A percentile compares a stretch with the other conserved stretches of the same genome.
Evolutionary conservation across 139 green algal species (phyloP).

Genomic region (Volvox africanus): DNA sequence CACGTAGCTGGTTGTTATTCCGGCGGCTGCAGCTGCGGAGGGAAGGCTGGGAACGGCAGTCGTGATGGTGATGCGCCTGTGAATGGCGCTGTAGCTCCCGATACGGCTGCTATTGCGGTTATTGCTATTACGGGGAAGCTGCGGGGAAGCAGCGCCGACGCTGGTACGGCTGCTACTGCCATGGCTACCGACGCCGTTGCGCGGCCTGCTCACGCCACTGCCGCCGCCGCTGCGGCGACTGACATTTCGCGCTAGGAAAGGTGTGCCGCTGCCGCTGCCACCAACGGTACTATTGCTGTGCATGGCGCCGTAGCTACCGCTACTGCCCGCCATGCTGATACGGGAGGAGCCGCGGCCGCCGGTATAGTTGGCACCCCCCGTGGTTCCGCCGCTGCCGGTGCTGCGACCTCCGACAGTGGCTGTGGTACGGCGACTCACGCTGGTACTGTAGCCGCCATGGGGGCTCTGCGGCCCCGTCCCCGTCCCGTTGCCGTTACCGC

Average conservation of each 20-base stretch:
- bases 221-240: not conserved
- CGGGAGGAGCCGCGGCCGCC: no score
- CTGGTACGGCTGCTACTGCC: no score
- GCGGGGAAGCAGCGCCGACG: no score
- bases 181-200: no score
- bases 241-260: no score
- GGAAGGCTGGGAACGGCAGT: no score
- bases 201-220: not conserved
- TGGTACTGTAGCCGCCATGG: not conserved
- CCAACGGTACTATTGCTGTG: not conserved
- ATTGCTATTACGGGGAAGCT: not conserved
- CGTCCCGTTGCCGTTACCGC: not conserved
- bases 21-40: no score
- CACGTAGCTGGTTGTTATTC: no score
- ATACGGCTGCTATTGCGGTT: not conserved
- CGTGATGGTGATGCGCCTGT: not conserved
- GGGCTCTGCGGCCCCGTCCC: not conserved
- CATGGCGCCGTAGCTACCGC: not conserved
- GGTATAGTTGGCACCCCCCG: no score
- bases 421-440: not conserved
- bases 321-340: not conserved
- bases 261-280: not conserved
- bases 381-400: no score
- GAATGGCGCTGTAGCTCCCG: not conserved
- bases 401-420: no score